Conservation (phyloP, 2,329 filamentous ascomycete genomes). For the Cercospora canescens region DNA sequence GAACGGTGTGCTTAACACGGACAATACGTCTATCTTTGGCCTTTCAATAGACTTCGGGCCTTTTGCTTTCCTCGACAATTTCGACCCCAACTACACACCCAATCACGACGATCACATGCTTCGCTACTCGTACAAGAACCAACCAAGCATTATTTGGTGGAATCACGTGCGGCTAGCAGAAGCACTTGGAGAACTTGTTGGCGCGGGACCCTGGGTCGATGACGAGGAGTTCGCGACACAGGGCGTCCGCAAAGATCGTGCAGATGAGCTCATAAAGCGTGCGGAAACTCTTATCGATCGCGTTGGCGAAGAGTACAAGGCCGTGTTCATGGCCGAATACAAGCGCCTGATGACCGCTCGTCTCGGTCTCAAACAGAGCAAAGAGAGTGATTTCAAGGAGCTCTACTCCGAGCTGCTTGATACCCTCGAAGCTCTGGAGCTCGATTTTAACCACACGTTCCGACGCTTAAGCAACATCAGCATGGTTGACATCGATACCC, state of each 20-base stretch:
- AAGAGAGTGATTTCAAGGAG: conserved; percentile 73
- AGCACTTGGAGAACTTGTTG: conserved; percentile 82
- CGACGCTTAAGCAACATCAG: conserved; percentile 69
- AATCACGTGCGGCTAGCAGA: conserved; percentile 92
- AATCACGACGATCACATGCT: conserved; percentile 92
- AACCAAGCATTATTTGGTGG: conserved; percentile 98
- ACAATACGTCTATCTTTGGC: conserved; percentile 91
- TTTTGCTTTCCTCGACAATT: conserved; percentile 97
- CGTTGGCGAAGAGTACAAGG: conserved; percentile 82
- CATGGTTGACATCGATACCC: conserved; percentile 63
- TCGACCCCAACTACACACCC: conserved; percentile 90
- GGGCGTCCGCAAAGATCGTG: conserved; percentile 70
- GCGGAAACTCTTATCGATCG: conserved; percentile 83
- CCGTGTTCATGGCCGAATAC: conserved; percentile 86
- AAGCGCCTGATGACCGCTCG: conserved; percentile 78
- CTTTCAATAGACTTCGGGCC: conserved; percentile 93
- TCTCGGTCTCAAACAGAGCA: conserved; percentile 70
- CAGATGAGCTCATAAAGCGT: conserved; percentile 69
- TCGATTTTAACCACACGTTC: conserved; percentile 97
- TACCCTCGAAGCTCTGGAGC: conserved; percentile 73
- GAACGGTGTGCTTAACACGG: conserved; percentile 96
- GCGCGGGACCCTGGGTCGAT: conserved; percentile 72
- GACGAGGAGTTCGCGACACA: conserved; percentile 68
- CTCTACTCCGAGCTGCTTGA: conserved; percentile 84
- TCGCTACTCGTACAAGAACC: conserved; percentile 89